phyloP scores from a whole-genome alignment of 176 grass and related monocot genomes.

The Neostapfia colusana region DNA sequence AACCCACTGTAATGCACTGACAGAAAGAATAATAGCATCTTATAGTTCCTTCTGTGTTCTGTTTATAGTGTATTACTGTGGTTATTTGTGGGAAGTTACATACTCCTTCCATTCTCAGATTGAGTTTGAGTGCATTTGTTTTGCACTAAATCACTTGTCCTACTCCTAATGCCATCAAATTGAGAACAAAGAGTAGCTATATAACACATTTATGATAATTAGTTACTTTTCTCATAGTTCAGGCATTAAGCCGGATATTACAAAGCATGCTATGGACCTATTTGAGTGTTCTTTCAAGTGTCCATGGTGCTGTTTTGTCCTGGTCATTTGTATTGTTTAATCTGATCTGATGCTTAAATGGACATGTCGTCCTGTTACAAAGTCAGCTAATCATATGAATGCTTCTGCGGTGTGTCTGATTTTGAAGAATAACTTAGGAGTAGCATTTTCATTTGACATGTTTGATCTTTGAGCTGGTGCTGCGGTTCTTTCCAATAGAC shows the following conservation, averaged over 20 bases:
- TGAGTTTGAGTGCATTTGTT: too few species aligned
- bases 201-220: not conserved
- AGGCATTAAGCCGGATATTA: conserved; percentile 1
- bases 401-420: not conserved
- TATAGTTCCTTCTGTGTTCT: not conserved
- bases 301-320: not conserved
- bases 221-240: not conserved
- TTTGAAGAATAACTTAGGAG: not conserved
- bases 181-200: not conserved
- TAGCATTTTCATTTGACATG: not conserved
- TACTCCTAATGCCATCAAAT: too few species aligned
- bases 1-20: not conserved
- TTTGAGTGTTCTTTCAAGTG: not conserved
- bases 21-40: not conserved
- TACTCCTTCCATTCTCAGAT: too few species aligned
- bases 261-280: not conserved
- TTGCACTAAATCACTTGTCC: too few species aligned
- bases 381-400: not conserved
- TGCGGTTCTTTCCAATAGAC: not conserved
- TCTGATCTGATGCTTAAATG: not conserved
- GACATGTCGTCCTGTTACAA: conserved; percentile 13
- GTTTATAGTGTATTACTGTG: too few species aligned
- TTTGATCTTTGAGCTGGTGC: not conserved
- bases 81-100: too few species aligned
- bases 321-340: not conserved